phyloP scores from a whole-genome alignment of 768 basidiomycete species.

The Leucocoprinus sp. region DNA sequence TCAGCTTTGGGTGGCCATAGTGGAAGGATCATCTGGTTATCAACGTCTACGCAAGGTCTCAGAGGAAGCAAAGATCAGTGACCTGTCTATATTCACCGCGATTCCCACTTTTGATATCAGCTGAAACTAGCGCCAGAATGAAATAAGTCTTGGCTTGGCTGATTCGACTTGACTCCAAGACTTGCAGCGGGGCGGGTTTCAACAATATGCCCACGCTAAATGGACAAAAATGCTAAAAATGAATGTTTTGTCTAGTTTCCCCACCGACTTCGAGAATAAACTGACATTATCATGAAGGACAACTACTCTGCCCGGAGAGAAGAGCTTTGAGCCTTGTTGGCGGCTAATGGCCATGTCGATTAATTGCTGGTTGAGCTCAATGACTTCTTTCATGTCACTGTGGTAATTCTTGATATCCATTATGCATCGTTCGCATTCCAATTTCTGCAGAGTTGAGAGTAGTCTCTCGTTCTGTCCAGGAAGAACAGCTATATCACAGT shows the following conservation, averaged over 20 bases:
- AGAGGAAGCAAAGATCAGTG: not conserved
- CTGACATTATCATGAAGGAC: slow-evolving; percentile 76
- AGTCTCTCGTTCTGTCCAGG: slow-evolving; percentile 68
- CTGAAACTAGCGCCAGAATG: slow-evolving; percentile 64
- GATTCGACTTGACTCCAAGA: slow-evolving; percentile 31
- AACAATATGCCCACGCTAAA: slow-evolving; percentile 68
- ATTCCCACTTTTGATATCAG: slow-evolving; percentile 45
- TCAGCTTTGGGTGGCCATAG: slow-evolving; percentile 62
- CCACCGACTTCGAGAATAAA: not conserved
- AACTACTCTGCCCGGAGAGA: slow-evolving; percentile 73
- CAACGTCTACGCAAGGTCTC: slow-evolving; percentile 37
- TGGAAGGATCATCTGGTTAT: slow-evolving; percentile 55
- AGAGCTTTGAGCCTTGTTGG: slow-evolving; percentile 57
- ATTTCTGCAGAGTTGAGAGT: slow-evolving; percentile 51
- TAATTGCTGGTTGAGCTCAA: slow-evolving; percentile 54
- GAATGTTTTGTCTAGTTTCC: not conserved
- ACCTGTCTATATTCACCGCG: slow-evolving; percentile 34
- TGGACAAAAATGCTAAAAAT: slow-evolving; percentile 60
- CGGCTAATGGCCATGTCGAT: slow-evolving; percentile 50
- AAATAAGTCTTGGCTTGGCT: slow-evolving; percentile 53
- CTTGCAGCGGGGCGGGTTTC: slow-evolving; percentile 47
- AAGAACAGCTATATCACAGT: slow-evolving; percentile 8
- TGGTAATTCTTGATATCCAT: slow-evolving; percentile 73
- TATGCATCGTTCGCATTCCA: slow-evolving; percentile 63
- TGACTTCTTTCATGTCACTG: slow-evolving; percentile 55